Evolutionary conservation across 202 grass and related monocot species (phyloP).

Genomic region (Digitaria exilis): DNA sequence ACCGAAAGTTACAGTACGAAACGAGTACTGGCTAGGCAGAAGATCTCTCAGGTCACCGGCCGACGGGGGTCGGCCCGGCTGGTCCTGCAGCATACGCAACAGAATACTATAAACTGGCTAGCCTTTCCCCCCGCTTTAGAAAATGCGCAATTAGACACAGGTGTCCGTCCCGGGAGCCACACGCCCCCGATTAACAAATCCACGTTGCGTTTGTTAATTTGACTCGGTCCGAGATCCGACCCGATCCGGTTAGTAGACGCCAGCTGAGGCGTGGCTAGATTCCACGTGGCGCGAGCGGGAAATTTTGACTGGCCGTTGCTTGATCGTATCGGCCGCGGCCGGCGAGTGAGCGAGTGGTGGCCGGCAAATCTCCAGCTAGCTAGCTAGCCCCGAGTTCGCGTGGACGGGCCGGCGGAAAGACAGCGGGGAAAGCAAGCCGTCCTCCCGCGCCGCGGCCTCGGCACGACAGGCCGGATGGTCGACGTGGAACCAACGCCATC

Average conservation of each 20-base stretch:
- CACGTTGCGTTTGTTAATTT: background rate
- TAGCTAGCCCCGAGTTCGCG: background rate
- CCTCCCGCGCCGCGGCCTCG: background rate
- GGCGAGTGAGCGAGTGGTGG: background rate
- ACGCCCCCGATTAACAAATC: background rate
- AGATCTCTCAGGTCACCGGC: background rate
- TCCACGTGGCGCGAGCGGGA: background rate
- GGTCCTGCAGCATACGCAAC: slow-evolving; percentile 4
- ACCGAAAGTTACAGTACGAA: background rate
- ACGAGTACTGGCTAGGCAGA: background rate
- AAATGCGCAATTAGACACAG: background rate
- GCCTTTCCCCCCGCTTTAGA: background rate
- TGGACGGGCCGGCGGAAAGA: background rate
- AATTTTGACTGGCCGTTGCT: slow-evolving; percentile 19
- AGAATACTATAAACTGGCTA: background rate
- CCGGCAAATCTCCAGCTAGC: slow-evolving; percentile 30
- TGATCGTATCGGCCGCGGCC: background rate
- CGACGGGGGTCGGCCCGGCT: background rate
- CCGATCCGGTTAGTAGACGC: background rate
- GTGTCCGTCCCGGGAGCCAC: background rate
- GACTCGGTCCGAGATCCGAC: background rate
- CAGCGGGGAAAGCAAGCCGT: background rate
- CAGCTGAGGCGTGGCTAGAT: background rate
- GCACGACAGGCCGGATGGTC: background rate
- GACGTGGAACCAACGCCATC: slow-evolving; percentile 21